phyloP scores from a whole-genome alignment of 2,329 filamentous ascomycete species.

The Fusarium sp. region DNA sequence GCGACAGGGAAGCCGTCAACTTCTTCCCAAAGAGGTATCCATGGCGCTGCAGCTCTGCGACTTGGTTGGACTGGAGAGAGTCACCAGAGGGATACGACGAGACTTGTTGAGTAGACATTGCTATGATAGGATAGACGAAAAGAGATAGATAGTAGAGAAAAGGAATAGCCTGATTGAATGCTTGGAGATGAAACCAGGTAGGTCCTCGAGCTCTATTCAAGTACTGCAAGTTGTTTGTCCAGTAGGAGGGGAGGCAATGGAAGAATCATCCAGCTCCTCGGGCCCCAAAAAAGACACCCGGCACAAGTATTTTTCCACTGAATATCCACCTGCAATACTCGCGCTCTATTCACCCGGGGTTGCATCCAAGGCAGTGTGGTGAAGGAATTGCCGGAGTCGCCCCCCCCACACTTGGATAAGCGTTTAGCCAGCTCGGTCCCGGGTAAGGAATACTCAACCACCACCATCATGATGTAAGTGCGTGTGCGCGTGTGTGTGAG shows the following conservation, averaged over 20 bases:
- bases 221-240: conserved; percentile 30
- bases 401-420: conserved; percentile 32
- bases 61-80: conserved; percentile 43
- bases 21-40: conserved; percentile 73
- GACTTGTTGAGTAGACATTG: conserved; percentile 42
- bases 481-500: neutral
- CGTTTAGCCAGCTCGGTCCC: conserved; percentile 32
- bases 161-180: conserved; percentile 12
- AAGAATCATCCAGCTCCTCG: conserved; percentile 17
- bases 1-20: conserved; percentile 69
- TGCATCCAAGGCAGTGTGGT: neutral
- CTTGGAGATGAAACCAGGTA: conserved; percentile 5
- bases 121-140: neutral
- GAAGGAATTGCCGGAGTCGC: conserved; percentile 17
- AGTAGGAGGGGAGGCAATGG: conserved; percentile 19
- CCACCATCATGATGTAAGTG: conserved; percentile 23
- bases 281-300: conserved; percentile 12
- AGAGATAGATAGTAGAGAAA: neutral
- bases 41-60: conserved; percentile 58
- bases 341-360: conserved; percentile 27
- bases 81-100: conserved; percentile 42
- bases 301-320: conserved; percentile 38
- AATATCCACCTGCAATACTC: conserved; percentile 16
- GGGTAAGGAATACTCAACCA: conserved; percentile 24
- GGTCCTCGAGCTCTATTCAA: conserved; percentile 19